Percentiles rank a stretch among this genome's conserved stretches.
These are phyloP conservation scores for Blastobotrys muscicola DNA, from an alignment of 805 yeast genomes.

Conservation along the genomic window DNA sequence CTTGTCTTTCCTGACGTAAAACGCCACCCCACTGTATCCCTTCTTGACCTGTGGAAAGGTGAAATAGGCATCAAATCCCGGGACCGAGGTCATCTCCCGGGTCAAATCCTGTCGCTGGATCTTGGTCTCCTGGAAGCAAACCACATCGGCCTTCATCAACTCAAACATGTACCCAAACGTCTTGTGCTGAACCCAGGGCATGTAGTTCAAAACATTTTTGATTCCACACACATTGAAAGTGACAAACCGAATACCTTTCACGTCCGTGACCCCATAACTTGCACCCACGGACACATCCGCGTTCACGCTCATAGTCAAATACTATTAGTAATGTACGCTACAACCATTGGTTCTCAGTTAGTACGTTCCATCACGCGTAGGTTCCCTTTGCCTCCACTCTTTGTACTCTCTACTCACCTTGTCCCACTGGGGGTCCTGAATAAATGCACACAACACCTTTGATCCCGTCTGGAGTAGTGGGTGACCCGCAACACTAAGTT, in stretches of 20 bases:
- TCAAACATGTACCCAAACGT: conserved; percentile 37
- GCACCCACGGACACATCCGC: no score
- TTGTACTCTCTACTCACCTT: conserved; percentile 15
- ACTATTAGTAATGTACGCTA: no score
- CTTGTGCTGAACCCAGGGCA: conserved; percentile 64
- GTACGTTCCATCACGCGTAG: no score
- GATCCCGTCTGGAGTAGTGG: conserved; percentile 87
- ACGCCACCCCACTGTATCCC: conserved; percentile 90
- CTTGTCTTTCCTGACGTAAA: conserved; percentile 45
- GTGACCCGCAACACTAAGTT: conserved; percentile 69
- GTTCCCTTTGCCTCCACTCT: no score
- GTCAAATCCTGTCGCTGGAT: conserved; percentile 43
- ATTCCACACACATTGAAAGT: conserved; percentile 82
- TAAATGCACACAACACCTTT: conserved; percentile 65
- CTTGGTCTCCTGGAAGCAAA: conserved; percentile 85
- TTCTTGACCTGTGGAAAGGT: conserved; percentile 57
- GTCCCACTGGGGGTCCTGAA: conserved; percentile 82
- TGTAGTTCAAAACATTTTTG: conserved; percentile 68
- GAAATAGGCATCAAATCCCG: conserved; percentile 54
- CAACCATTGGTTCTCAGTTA: no score
- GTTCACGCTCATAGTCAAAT: no score
- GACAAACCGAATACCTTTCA: conserved; percentile 35
- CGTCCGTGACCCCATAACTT: no score
- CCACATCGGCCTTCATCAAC: conserved; percentile 56
- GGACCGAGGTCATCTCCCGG: conserved; percentile 39